phyloP scores from a whole-genome alignment of 164 flowering plant genomes.

The Nymphaea colorata region DNA sequence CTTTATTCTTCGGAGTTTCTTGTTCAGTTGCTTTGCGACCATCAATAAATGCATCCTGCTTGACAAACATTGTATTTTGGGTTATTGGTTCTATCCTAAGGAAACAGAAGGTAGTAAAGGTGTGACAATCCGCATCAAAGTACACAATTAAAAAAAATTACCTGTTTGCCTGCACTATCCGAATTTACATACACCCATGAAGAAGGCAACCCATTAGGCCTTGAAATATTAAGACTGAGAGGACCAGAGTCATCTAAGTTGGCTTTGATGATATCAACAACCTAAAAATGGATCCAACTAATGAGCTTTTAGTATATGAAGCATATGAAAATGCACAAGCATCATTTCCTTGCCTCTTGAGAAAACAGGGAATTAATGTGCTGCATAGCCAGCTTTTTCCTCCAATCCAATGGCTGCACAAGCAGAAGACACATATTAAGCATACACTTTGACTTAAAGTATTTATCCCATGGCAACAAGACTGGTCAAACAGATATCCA shows the following conservation, averaged over 20 bases:
- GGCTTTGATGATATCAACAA: constrained; percentile 45
- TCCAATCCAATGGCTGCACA: constrained; percentile 58
- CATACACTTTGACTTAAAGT: no score
- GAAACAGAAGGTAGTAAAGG: constrained; percentile 3
- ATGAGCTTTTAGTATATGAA: neutral
- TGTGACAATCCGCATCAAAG: constrained; percentile 4
- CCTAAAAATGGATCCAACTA: constrained; percentile 19
- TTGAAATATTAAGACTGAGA: constrained; percentile 57
- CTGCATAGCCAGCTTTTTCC: constrained; percentile 55
- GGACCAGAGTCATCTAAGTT: constrained; percentile 60
- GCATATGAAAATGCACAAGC: neutral
- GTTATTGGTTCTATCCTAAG: no score
- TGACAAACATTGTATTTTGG: neutral
- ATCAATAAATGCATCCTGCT: neutral
- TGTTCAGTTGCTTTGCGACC: neutral
- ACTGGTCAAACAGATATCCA: neutral
- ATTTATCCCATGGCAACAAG: neutral
- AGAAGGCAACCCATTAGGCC: constrained; percentile 46
- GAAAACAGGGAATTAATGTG: constrained; percentile 52
- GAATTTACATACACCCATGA: constrained; percentile 64
- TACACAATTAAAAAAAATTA: constrained; percentile 4
- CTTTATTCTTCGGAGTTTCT: neutral
- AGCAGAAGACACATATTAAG: neutral
- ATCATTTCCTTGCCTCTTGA: constrained; percentile 47
- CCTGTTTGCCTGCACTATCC: constrained; percentile 22